Percentiles rank a stretch among this genome's conserved stretches.
phyloP scores from a whole-genome alignment of 2,329 filamentous ascomycete species.

The Pyrenochaeta sp. region DNA sequence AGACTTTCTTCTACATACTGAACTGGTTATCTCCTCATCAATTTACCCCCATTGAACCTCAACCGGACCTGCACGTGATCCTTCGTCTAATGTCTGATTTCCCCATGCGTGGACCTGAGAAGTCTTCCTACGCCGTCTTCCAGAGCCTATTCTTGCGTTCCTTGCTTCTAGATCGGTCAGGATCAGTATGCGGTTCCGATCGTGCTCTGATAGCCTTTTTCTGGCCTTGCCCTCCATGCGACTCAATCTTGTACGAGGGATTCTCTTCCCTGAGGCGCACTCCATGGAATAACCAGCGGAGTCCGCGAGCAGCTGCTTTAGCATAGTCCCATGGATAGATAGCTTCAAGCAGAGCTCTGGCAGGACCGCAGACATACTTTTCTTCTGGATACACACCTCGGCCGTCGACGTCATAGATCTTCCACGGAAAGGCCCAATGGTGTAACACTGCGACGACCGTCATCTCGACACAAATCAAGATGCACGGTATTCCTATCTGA shows the following conservation, averaged over 20 bases:
- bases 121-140: neutral
- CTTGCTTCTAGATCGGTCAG: neutral
- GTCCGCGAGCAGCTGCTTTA: conserved; percentile 78
- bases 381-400: conserved; percentile 14
- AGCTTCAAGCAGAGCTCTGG: conserved; percentile 72
- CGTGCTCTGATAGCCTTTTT: neutral
- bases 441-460: conserved; percentile 79
- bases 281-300: conserved; percentile 82
- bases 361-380: conserved; percentile 67
- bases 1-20: too few relatives aligned
- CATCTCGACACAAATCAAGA: conserved; percentile 87
- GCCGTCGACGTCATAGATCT: conserved; percentile 64
- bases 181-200: conserved; percentile 1
- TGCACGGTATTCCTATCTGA: conserved; percentile 78
- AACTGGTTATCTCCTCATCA: too few relatives aligned
- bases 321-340: conserved; percentile 84
- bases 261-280: conserved; percentile 63
- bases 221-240: neutral
- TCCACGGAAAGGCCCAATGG: conserved; percentile 82
- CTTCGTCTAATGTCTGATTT: too few relatives aligned
- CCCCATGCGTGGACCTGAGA: too few relatives aligned
- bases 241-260: conserved; percentile 43
- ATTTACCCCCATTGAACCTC: too few relatives aligned
- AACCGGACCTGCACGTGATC: too few relatives aligned
- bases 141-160: neutral